Evolutionary conservation across 2,329 filamentous ascomycete species (phyloP).

Genomic region (Verticillium nonalfalfae): DNA sequence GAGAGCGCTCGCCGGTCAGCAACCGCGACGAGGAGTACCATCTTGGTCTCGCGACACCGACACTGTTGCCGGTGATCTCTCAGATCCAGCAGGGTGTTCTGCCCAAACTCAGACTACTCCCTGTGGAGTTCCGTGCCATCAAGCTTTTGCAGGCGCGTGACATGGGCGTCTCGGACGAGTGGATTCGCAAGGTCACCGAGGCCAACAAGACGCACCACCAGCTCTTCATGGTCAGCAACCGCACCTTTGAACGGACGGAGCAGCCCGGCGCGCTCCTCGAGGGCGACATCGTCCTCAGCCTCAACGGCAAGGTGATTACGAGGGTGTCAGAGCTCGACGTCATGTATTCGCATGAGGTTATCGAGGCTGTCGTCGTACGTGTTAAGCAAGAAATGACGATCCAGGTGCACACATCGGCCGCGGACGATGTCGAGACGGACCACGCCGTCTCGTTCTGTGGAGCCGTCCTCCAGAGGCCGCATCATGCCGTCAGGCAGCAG

Average conservation of each 20-base stretch:
- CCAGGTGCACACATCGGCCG: constrained; percentile 77
- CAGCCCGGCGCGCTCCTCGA: constrained; percentile 62
- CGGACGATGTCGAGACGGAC: constrained; percentile 86
- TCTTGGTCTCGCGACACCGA: constrained; percentile 82
- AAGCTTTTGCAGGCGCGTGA: constrained; percentile 96
- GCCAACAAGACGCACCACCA: constrained; percentile 92
- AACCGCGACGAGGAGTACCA: constrained; percentile 95
- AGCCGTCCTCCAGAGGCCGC: constrained; percentile 84
- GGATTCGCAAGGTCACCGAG: constrained; percentile 84
- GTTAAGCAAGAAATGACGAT: constrained; percentile 74
- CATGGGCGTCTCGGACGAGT: constrained; percentile 94
- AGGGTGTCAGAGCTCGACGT: constrained; percentile 88
- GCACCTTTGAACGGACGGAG: constrained; percentile 56
- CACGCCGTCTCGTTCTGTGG: constrained; percentile 93
- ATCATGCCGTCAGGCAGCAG: constrained; percentile 94
- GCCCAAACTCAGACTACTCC: constrained; percentile 82
- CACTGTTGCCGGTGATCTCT: constrained; percentile 79
- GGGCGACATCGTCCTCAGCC: constrained; percentile 84
- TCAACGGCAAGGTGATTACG: constrained; percentile 90
- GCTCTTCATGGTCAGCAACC: constrained; percentile 96
- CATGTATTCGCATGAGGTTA: constrained; percentile 83
- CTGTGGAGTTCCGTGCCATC: constrained; percentile 89
- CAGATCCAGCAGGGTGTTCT: constrained; percentile 75
- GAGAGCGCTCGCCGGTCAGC: constrained; percentile 72
- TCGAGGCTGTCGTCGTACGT: constrained; percentile 82